Base-by-base conservation (phyloP, 1,284 basidiomycete species). In the Puccinia coronata region DNA sequence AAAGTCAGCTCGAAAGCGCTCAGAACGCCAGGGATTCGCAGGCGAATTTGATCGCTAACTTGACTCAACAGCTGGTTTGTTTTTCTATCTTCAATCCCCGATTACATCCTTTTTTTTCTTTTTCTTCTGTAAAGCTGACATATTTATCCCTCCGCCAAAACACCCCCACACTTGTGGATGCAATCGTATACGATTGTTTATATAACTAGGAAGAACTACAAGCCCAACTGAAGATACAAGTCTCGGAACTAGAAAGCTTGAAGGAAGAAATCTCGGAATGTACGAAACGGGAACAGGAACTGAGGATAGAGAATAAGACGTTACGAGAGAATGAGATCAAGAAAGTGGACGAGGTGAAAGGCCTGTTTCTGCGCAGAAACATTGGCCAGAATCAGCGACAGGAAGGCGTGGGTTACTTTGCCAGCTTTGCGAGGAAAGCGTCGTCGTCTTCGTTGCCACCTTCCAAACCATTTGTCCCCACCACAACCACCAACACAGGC, bases 331-430 rank as follows among this genome's bases (percentile, higher is more conserved):
- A 80, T 53, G 79, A 80, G 39, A 63, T 80, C n/a, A 49, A 61
- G 39, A 73, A 74, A 28, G 79, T 80, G 14, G 36, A 80, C 23
- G 72, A 61, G 23, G 72, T 74, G 2, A 74, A 73, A 49, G 72
- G 49, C 12, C 36, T 57, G 25, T 59, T 74, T 39, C 39, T 57
- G 16, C 51, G 77, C n/a, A 49, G 69, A 25, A 51, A 43, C 4
- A 61, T 59, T 8, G 57, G 65, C 28, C 41, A 73, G 31, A 61
- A 53, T 28, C 41, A 51, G 25, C 41, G 79, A 5, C 61, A 49
- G n/a, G 53, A 67, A 28, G 79, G 79, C 18, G 79, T 80, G 18
- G 79, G 79, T 2, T 80, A 73, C 61, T 80, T 80, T 63, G 69
- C 79, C 0, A 65, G 67, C 31, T 80, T 80, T 28, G 73, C 70